These are phyloP conservation scores for Arthrobotrys pseudoclavata DNA, from an alignment of 2,329 filamentous ascomycete species.

Conservation along the genomic window DNA sequence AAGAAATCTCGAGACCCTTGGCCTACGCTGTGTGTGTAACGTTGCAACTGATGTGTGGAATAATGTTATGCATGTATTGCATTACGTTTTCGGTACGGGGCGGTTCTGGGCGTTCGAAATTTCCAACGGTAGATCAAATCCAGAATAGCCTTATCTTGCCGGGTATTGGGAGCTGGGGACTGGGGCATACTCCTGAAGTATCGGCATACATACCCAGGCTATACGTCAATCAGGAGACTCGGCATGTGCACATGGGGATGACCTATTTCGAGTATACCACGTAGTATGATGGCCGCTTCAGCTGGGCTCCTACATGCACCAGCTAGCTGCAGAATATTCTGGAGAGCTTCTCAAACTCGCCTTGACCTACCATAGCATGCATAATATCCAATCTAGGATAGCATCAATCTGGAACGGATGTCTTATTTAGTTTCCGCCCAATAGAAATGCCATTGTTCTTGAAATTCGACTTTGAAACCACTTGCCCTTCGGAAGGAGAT, in stretches of 20 bases:
- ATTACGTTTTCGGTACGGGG: slow-evolving; percentile 6
- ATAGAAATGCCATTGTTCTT: neutral
- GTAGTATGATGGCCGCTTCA: neutral
- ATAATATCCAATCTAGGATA: neutral
- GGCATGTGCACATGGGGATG: slow-evolving; percentile 3
- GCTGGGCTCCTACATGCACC: neutral
- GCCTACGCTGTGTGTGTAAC: slow-evolving; percentile 43
- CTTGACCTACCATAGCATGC: slow-evolving; percentile 12
- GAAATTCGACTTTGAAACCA: neutral
- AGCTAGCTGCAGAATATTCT: neutral
- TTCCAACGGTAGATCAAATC: neutral
- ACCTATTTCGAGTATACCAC: neutral
- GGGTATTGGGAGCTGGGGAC: neutral
- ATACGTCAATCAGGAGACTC: neutral
- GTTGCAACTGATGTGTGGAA: slow-evolving; percentile 26
- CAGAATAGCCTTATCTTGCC: slow-evolving; percentile 42
- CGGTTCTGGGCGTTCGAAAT: slow-evolving; percentile 7
- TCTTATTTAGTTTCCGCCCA: slow-evolving; percentile 8
- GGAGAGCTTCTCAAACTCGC: slow-evolving; percentile 23
- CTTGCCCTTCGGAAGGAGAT: slow-evolving; percentile 11
- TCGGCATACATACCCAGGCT: slow-evolving; percentile 7
- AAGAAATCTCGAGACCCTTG: slow-evolving; percentile 17
- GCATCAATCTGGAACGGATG: neutral
- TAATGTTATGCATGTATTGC: slow-evolving; percentile 22
- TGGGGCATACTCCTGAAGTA: slow-evolving; percentile 11